phyloP scores from a whole-genome alignment of 345 rosid genomes.

The Gynandropsis gynandra region DNA sequence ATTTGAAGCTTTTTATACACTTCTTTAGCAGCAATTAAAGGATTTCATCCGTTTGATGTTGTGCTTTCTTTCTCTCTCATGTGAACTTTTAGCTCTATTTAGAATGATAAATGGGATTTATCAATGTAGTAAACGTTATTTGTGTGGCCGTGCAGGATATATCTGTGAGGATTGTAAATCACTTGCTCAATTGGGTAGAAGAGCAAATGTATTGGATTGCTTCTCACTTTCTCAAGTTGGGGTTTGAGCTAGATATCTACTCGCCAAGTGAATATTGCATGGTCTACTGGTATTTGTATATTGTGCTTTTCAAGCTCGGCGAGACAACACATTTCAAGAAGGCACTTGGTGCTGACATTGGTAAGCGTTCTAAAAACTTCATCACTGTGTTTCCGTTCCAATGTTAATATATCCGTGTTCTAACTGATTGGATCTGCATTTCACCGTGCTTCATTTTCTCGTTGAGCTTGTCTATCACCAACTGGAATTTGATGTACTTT shows the following conservation, averaged over 20 bases:
- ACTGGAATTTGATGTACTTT: background rate
- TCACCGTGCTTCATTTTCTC: constrained; percentile 8
- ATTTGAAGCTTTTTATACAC: too few species aligned
- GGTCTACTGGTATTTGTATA: constrained; percentile 90
- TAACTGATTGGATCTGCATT: background rate
- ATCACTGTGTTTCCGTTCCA: constrained; percentile 2
- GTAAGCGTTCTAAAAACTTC: constrained; percentile 26
- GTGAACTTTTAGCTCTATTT: background rate
- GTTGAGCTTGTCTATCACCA: background rate
- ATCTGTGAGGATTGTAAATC: constrained; percentile 39
- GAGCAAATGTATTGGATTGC: constrained; percentile 97
- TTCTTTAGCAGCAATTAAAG: too few species aligned
- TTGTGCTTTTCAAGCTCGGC: constrained; percentile 62
- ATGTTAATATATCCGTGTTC: constrained; percentile 4
- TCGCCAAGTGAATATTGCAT: constrained; percentile 81
- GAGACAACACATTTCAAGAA: constrained; percentile 71
- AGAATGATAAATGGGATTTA: constrained; percentile 4
- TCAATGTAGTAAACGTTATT: constrained; percentile 8
- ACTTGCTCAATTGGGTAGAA: constrained; percentile 77
- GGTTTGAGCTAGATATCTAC: constrained; percentile 93
- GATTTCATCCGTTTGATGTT: too few species aligned
- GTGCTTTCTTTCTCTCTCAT: too few species aligned
- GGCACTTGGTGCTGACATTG: constrained; percentile 31
- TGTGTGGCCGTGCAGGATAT: constrained; percentile 51
- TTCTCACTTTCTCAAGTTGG: constrained; percentile 71